Evolutionary conservation across 306 rosid genomes (phyloP).

Genomic region (Vigna mungo): DNA sequence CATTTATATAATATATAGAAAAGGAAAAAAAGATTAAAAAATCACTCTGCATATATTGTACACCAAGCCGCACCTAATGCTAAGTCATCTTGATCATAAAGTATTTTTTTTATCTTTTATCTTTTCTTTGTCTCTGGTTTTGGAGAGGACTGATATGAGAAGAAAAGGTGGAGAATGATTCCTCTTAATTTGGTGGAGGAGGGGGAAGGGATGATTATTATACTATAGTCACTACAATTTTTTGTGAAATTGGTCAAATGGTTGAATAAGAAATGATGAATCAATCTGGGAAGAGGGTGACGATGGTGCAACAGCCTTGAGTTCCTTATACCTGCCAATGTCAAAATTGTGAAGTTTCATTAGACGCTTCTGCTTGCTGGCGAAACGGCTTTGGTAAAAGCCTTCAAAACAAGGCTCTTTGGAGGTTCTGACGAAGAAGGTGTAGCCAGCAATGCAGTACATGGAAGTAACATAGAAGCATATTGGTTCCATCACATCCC

Average conservation of each 20-base stretch:
- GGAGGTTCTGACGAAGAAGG: constrained; percentile 78
- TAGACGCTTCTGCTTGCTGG: constrained; percentile 66
- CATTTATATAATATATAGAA: no score
- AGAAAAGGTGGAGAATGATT: background rate
- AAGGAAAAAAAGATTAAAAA: background rate
- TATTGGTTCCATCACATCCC: constrained; percentile 97
- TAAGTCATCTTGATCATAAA: constrained; percentile 24
- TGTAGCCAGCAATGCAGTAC: constrained; percentile 80
- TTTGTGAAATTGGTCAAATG: constrained; percentile 17
- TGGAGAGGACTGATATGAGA: background rate
- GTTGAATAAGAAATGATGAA: background rate
- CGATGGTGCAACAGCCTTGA: constrained; percentile 47
- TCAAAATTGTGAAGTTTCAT: constrained; percentile 69
- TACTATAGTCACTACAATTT: background rate
- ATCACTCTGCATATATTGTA: constrained; percentile 36
- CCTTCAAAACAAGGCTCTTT: constrained; percentile 86
- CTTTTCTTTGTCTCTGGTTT: background rate
- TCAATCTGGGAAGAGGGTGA: background rate
- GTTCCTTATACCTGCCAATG: constrained; percentile 62
- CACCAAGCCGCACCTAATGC: constrained; percentile 53
- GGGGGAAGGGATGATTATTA: background rate
- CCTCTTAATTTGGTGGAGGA: background rate
- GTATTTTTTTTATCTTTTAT: background rate
- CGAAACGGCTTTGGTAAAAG: constrained; percentile 65
- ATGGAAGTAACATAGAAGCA: constrained; percentile 75